Base-by-base conservation (phyloP, 2,329 filamentous ascomycete species). In the Alternaria sp. region DNA sequence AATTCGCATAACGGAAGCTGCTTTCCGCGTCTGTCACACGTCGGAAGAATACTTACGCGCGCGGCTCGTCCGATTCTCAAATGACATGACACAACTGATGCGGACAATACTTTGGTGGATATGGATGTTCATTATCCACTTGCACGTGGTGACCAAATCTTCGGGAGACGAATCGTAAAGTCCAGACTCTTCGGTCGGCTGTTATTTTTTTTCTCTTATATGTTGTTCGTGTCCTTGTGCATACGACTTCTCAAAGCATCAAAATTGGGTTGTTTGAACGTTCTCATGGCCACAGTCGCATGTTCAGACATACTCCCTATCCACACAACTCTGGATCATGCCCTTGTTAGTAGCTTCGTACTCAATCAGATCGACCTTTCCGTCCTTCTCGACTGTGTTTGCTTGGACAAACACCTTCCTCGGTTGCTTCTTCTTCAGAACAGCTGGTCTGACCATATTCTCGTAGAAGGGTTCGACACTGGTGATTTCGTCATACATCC, bases 361-460 rank as follows among this genome's bases (percentile, higher is more conserved):
- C 81, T 97, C 93, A 81, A 90, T 92, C 79, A 97, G 80, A 59
- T 91, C 92, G 1, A 79, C 81, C 65, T 81, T 79, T 2, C 72
- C 76, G 22, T 67, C 85, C 45, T 62, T 64, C 63, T 90, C 87
- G 58, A 89, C 85, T 0, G 94, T 97, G 79, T 97, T 98, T 61
- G 92, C 93, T 82, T 97, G 94, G 55, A 97, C 93, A 81, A 97
- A 97, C 45, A 97, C 90, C 83, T 94, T 94, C 61, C 91, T 83
- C n/a, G 92, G 91, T 80, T 92, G 90, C 82, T 92, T 92, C 79
- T 92, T 91, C 70, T 85, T 84, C 43, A 94, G 80, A 25, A 94
- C 91, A 62, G 92, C 86, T 48, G 91, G 87, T 58, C 94, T 86
- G 27, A 97, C 87, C 80, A 90, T 90, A 66, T 87, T 88, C 57